Evolutionary conservation across 192 early-diverging fungal genomes (phyloP), one percentile per base, ranked within the genome.

Genomic region (Linnemannia zychae): DNA sequence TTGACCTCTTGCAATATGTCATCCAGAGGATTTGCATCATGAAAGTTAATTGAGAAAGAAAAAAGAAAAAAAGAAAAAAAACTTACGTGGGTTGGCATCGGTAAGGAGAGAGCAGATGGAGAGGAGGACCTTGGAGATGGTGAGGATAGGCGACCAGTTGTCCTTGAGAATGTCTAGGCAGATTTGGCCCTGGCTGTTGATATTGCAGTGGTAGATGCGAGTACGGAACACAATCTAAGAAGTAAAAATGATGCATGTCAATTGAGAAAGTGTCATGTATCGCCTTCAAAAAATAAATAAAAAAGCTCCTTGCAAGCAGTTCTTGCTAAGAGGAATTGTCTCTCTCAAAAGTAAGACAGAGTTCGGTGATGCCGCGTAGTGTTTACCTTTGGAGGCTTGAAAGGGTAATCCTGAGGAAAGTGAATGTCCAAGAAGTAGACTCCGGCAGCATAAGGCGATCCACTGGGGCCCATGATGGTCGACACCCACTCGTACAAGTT

Each of bases 151-250:
- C 63, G 95, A 96, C 98, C 97, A 99, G 85, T 99, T 97, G 81
- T 99, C 97, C 88, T 99, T 99, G 47, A 99, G 89, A 48, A 98
- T 97, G 70, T 98, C 97, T 75, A 99, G 88, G 88, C 98, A 99
- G 72, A 99, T 98, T 67, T 91, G 91, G 17, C 98, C 98, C 78
- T 93, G 92, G 73, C 91, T 94, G 87, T 97, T 97, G 88, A 99
- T 96, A 83, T 99, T 99, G 91, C 97, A 98, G 87, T 99, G 97
- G 82, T 98, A 99, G 65, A 99, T 98, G 65, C 95, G 94, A 31
- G 98, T 99, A 44, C 94, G 92, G 90, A 96, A 99, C 7, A 91
- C 91, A 38, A 97, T 93, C 96, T 95, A 77, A 18, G 48, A 57
- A 57, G 15, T 28, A 16, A 44, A 9, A 44, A 66, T 34, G 9